These are phyloP conservation scores for Rhizopogon vinicolor DNA, from an alignment of 768 basidiomycete genomes.

Conservation along the genomic window DNA sequence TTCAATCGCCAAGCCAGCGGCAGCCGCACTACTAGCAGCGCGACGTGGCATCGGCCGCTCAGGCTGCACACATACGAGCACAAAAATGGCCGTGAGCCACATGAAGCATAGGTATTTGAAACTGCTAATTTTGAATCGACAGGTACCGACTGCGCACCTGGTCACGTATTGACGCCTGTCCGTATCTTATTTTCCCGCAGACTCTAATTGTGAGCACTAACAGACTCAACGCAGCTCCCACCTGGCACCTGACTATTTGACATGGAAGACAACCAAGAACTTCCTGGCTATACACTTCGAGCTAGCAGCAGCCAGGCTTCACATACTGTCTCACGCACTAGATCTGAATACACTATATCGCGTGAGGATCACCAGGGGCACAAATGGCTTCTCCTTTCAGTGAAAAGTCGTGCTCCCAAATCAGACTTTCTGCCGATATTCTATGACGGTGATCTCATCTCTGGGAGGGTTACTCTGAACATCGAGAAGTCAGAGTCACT, in stretches of 20 bases:
- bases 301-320: slow-evolving; percentile 1
- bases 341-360: slow-evolving; percentile 33
- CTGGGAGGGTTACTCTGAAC: slow-evolving; percentile 48
- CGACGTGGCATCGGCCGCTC: too few relatives aligned
- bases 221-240: not conserved
- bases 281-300: slow-evolving; percentile 13
- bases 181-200: not conserved
- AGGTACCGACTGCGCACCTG: too few relatives aligned
- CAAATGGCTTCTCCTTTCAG: slow-evolving; percentile 43
- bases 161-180: not conserved
- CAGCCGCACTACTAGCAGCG: too few relatives aligned
- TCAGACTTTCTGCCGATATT: slow-evolving; percentile 41
- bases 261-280: slow-evolving; percentile 8
- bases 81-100: too few relatives aligned
- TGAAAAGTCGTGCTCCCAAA: slow-evolving; percentile 39
- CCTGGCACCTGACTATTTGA: not conserved
- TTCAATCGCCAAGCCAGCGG: too few relatives aligned
- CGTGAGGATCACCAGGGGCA: slow-evolving; percentile 37
- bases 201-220: not conserved
- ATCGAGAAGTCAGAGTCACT: slow-evolving; percentile 44
- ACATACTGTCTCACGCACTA: not conserved
- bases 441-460: slow-evolving; percentile 42
- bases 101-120: too few relatives aligned
- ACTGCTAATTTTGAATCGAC: too few relatives aligned
- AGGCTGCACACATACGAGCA: too few relatives aligned